Base-by-base conservation (phyloP, 768 basidiomycete species). In the Hygrophoropsis aurantiaca region DNA sequence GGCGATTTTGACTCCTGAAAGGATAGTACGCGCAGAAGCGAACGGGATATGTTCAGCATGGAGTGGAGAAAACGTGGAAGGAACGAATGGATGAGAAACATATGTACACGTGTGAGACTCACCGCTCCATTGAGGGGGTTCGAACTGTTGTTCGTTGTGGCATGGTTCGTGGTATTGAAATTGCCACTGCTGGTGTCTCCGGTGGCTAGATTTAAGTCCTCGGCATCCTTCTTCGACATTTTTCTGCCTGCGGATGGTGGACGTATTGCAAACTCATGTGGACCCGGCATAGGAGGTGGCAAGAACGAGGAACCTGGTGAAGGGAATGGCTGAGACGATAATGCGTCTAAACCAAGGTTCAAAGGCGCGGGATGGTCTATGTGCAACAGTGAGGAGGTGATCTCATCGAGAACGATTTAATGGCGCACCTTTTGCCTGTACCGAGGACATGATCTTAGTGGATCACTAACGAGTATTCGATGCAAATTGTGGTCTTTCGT, bases 251-350 rank as follows among this genome's bases (percentile, higher is more conserved):
- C 46, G 5, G 71, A 68, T 3, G 73, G 65, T 0, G 73, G 72
- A 49, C 73, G 74, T 32, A 77, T 56, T 11, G 83, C 84, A 57
- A 84, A 86, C 57, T 88, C 85, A 71, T 87, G 84, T 24, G 78
- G 72, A 3, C 78, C 77, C 1, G 81, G 82, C 4, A 77, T 72
- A 3, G 86, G 85, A 3, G 86, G 86, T 2, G 86, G 83, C 2
- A 85, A 57, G 54, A 87, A 87, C 0, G 81, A 73, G 5, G 81
- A 84, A 0, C 80, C 80, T 3, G 86, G 86, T 0, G 82, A 84
- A 0, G 84, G 85, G 66, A 77, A 76, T 2, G 75, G 74, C 27
- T 70, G 69, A 0, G 66, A 56, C 15, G 77, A 72, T 8, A 75
- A 68, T 19, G 69, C 60, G 51, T 78, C 74, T 27, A 80, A 25